These are phyloP conservation scores for Tilletia setariae DNA, from an alignment of 1,284 basidiomycete species.

Conservation along the genomic window DNA sequence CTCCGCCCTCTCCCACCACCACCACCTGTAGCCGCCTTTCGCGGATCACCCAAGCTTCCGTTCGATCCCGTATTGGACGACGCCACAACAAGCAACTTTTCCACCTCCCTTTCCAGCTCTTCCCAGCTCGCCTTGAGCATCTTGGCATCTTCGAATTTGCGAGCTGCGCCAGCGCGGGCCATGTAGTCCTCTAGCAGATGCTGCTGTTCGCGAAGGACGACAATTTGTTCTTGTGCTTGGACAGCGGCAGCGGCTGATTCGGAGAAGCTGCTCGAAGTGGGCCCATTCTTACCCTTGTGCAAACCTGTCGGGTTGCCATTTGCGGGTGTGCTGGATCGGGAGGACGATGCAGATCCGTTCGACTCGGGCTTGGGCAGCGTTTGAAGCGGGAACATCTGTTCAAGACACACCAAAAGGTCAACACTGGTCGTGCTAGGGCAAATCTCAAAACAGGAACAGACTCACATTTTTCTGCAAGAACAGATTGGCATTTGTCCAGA, in stretches of 20 bases:
- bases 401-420: conserved; percentile 64
- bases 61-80: too few species aligned
- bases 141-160: conserved; percentile 48
- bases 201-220: conserved; percentile 46
- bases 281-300: conserved; percentile 14
- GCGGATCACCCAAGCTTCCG: not conserved
- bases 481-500: conserved; percentile 70
- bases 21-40: conserved; percentile 24
- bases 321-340: not conserved
- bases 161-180: conserved; percentile 35
- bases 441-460: not conserved
- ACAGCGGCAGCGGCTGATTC: conserved; percentile 18
- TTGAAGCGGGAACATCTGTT: conserved; percentile 56
- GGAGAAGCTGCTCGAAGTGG: not conserved
- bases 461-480: conserved; percentile 89
- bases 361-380: conserved; percentile 64
- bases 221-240: conserved; percentile 33
- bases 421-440: conserved; percentile 28
- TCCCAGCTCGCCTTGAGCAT: conserved; percentile 40
- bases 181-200: conserved; percentile 38
- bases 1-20: not conserved
- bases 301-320: not conserved
- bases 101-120: conserved; percentile 44
- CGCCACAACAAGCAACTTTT: not conserved
- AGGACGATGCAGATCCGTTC: conserved; percentile 18